Percentiles rank a stretch among this genome's conserved stretches.
These are phyloP conservation scores for Hibiscus mutabilis DNA, from an alignment of 345 rosid genomes.

Conservation along the genomic window DNA sequence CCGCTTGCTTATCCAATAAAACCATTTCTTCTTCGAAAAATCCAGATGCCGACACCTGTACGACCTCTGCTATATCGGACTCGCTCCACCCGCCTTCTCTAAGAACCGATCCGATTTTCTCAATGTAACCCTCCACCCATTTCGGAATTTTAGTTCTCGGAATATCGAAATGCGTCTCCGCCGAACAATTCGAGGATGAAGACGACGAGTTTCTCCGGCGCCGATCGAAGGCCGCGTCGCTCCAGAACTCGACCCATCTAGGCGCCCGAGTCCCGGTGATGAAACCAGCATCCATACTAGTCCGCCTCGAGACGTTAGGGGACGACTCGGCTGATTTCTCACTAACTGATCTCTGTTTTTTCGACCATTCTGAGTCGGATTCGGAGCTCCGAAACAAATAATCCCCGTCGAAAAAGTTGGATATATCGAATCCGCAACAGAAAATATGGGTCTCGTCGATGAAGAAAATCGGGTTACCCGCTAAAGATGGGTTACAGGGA, in stretches of 20 bases:
- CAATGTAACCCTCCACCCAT: slow-evolving; percentile 78
- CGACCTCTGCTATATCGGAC: slow-evolving; percentile 64
- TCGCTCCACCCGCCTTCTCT: slow-evolving; percentile 92
- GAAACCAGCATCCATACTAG: slow-evolving; percentile 53
- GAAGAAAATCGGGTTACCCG: slow-evolving; percentile 95
- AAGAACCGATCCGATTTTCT: slow-evolving; percentile 71
- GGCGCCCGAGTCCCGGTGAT: slow-evolving; percentile 46
- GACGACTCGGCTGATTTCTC: slow-evolving; percentile 55
- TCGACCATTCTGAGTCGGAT: slow-evolving; percentile 35
- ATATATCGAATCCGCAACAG: slow-evolving; percentile 95
- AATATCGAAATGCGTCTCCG: slow-evolving; percentile 63
- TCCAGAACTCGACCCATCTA: slow-evolving; percentile 98
- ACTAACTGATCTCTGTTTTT: slow-evolving; percentile 56
- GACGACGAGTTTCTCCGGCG: slow-evolving; percentile 67
- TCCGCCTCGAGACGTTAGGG: slow-evolving; percentile 43
- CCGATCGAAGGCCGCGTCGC: slow-evolving; percentile 78
- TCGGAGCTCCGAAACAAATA: slow-evolving; percentile 52
- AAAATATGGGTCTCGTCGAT: slow-evolving; percentile 82
- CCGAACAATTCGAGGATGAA: slow-evolving; percentile 54
- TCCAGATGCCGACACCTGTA: slow-evolving; percentile 77
- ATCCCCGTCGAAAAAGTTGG: slow-evolving; percentile 86
- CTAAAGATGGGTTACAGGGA: slow-evolving; percentile 79
- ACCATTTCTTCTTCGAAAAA: slow-evolving; percentile 79
- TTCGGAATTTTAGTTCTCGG: slow-evolving; percentile 58
- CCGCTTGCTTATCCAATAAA: slow-evolving; percentile 69